Conservation (phyloP, 805 yeast genomes). For the Yueomyces sp. region DNA sequence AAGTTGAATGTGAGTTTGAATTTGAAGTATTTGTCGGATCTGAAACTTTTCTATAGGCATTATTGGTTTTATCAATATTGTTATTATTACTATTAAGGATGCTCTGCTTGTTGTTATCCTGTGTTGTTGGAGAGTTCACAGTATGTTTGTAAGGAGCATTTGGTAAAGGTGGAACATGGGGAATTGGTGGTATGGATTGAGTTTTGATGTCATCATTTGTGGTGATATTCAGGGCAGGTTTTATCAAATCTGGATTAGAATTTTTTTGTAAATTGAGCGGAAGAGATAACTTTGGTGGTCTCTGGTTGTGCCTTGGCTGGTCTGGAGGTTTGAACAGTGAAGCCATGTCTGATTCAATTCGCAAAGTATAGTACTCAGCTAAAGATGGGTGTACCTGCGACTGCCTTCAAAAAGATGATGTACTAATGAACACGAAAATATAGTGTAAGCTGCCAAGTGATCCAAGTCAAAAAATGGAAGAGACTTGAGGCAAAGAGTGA, state of each 20-base stretch:
- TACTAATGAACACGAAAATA: too few relatives aligned
- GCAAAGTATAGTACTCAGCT: neutral
- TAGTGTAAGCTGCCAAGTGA: too few relatives aligned
- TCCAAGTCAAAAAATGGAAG: too few relatives aligned
- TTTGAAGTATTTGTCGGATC: neutral
- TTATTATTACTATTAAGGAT: neutral
- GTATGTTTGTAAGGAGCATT: neutral
- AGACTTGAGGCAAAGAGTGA: too few relatives aligned
- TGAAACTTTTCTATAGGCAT: neutral
- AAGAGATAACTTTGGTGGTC: conserved; percentile 32
- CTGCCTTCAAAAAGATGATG: too few relatives aligned
- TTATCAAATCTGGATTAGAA: neutral
- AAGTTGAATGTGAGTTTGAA: neutral
- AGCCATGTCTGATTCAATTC: conserved; percentile 11
- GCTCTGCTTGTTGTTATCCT: too few relatives aligned
- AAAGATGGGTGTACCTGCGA: too few relatives aligned
- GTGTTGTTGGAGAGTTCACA: neutral
- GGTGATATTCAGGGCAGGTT: conserved; percentile 1
- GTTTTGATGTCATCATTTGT: neutral
- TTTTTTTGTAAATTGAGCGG: conserved; percentile 19
- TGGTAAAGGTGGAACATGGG: neutral
- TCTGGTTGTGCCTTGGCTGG: conserved; percentile 24
- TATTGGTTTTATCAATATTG: too few relatives aligned
- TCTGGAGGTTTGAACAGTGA: conserved; percentile 31
- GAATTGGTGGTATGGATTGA: neutral